Evolutionary conservation across 169 alveolate genomes (phyloP).

Genomic region (Plasmodium malariae): DNA sequence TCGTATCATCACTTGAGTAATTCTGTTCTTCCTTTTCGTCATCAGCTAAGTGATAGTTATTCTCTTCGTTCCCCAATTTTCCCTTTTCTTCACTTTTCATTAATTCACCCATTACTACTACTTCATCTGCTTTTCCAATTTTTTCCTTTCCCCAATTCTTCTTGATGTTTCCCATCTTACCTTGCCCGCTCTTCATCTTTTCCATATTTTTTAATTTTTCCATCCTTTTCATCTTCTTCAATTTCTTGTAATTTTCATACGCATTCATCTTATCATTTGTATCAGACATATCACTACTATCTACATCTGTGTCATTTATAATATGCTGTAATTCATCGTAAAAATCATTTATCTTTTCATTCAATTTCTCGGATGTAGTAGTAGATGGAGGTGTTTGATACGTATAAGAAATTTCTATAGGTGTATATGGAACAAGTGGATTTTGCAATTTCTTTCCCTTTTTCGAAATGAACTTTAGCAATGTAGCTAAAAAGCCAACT

Average conservation of each 20-base stretch:
- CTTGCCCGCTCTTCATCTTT: too few species aligned
- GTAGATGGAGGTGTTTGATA: conserved; percentile 71
- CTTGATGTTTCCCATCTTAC: too few species aligned
- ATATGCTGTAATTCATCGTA: conserved; percentile 52
- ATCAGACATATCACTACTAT: conserved; percentile 51
- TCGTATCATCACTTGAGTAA: conserved; percentile 31
- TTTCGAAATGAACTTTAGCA: conserved; percentile 58
- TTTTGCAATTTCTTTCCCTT: conserved; percentile 60
- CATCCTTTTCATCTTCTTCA: conserved; percentile 4
- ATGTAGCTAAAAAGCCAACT: conserved; percentile 74
- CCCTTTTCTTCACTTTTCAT: too few species aligned
- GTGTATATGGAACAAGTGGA: conserved; percentile 58
- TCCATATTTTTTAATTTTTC: neutral
- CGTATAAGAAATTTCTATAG: conserved; percentile 57
- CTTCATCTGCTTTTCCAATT: neutral
- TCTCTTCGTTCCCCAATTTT: too few species aligned
- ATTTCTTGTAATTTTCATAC: conserved; percentile 35
- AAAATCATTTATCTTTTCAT: conserved; percentile 67
- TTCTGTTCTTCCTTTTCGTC: conserved; percentile 11
- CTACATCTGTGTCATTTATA: conserved; percentile 29
- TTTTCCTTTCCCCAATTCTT: neutral
- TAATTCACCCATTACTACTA: neutral
- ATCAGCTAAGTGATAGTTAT: neutral
- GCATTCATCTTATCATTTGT: conserved; percentile 19
- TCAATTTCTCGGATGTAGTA: conserved; percentile 9